A percentile compares a stretch with the other conserved stretches of the same genome.
phyloP scores from a whole-genome alignment of 2,329 filamentous ascomycete genomes.

The Microcyclosporella mali region DNA sequence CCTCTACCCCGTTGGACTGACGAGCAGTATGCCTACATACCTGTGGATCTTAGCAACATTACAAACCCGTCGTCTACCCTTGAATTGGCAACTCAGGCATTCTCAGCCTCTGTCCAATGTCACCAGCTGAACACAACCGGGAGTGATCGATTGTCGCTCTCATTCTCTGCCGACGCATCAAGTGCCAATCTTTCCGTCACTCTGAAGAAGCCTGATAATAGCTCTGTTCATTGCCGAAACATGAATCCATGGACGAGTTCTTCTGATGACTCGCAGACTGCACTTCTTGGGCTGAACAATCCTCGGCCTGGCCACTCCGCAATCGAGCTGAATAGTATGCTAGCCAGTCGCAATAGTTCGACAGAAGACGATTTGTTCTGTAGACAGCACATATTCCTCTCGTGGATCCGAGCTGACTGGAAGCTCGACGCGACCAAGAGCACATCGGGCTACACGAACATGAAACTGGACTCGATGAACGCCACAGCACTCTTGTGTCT shows the following conservation, averaged over 20 bases:
- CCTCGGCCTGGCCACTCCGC: constrained; percentile 4
- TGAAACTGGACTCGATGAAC: constrained; percentile 5
- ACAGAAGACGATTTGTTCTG: constrained; percentile 14
- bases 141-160: constrained; percentile 19
- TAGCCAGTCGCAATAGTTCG: constrained; percentile 2
- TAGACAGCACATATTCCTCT: constrained; percentile 20
- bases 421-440: constrained; percentile 3
- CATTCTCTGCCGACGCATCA: constrained; percentile 4
- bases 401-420: constrained; percentile 26
- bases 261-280: neutral
- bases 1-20: constrained; percentile 48
- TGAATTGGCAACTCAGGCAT: constrained; percentile 28
- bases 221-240: constrained; percentile 5
- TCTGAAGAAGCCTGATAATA: neutral
- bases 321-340: constrained; percentile 8
- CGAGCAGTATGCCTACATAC: constrained; percentile 42
- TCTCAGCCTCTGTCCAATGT: constrained; percentile 35
- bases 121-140: constrained; percentile 21
- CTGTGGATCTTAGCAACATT: constrained; percentile 30
- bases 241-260: constrained; percentile 1
- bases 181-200: constrained; percentile 1
- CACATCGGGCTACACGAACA: constrained; percentile 1
- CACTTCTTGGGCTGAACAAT: neutral
- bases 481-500: constrained; percentile 33
- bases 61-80: constrained; percentile 10